Conservation (phyloP, 805 yeast species). For the Saturnispora ahearnii region DNA sequence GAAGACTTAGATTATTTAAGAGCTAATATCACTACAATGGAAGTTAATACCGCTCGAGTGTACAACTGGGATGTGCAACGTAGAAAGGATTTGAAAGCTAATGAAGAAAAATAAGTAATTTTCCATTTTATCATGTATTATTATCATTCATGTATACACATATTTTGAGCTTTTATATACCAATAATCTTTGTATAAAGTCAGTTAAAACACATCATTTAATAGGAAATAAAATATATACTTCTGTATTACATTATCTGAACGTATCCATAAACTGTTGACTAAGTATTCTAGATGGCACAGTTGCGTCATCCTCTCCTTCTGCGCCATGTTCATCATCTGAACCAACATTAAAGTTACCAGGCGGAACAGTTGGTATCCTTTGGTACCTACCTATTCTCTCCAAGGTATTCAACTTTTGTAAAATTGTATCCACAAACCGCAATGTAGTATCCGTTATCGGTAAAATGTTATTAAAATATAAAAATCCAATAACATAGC, state of each 20-base stretch:
- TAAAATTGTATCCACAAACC: constrained; percentile 9
- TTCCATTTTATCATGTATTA: neutral
- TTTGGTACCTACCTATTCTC: constrained; percentile 1
- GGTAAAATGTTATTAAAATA: constrained; percentile 36
- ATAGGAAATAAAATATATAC: constrained; percentile 2
- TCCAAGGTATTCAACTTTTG: neutral
- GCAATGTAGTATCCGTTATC: constrained; percentile 28
- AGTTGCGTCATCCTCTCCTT: constrained; percentile 44
- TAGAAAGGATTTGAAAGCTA: constrained; percentile 40
- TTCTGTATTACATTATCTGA: constrained; percentile 28
- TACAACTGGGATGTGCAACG: constrained; percentile 84
- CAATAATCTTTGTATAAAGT: neutral
- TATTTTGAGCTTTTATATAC: neutral
- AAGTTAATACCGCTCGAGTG: constrained; percentile 90
- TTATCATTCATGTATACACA: no score
- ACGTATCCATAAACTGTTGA: constrained; percentile 51
- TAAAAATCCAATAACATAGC: constrained; percentile 37
- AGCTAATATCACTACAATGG: constrained; percentile 93
- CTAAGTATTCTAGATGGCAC: constrained; percentile 42
- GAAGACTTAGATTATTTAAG: constrained; percentile 80
- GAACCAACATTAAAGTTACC: constrained; percentile 10
- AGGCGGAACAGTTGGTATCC: constrained; percentile 3
- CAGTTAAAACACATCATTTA: neutral
- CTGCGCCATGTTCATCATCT: constrained; percentile 26
- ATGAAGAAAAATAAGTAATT: neutral